A percentile compares a stretch with the other conserved stretches of the same genome.
phyloP scores from a whole-genome alignment of 202 grass and related monocot species.

The Alloteropsis angusta region DNA sequence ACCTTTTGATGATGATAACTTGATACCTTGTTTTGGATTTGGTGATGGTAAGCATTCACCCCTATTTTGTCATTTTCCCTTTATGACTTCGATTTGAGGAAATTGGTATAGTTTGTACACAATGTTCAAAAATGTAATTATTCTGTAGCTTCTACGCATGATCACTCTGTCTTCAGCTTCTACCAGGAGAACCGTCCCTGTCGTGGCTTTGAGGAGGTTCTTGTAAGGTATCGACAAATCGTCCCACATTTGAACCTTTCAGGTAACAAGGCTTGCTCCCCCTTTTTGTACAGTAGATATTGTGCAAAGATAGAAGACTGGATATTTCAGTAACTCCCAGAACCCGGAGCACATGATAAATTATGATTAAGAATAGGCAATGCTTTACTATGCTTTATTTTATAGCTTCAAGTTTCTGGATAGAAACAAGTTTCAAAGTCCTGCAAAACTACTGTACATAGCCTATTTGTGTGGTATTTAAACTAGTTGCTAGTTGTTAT shows the following conservation, averaged over 20 bases:
- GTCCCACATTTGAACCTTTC: constrained; percentile 84
- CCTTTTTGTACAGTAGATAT: neutral
- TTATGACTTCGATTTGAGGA: neutral
- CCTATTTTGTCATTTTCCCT: neutral
- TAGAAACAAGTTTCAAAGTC: neutral
- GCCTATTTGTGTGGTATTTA: neutral
- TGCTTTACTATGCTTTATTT: neutral
- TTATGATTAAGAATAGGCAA: neutral
- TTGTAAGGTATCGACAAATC: constrained; percentile 65
- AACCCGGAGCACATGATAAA: neutral
- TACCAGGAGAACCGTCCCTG: constrained; percentile 65
- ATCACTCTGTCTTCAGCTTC: constrained; percentile 89
- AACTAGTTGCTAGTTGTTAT: neutral
- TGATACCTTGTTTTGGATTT: constrained; percentile 98
- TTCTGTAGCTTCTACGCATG: constrained; percentile 66
- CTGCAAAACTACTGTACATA: neutral
- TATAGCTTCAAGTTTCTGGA: neutral
- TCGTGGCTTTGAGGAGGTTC: constrained; percentile 85
- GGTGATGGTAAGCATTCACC: constrained; percentile 55
- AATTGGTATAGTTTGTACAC: neutral
- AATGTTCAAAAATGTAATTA: neutral
- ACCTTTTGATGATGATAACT: constrained; percentile 98
- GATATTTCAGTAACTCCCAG: neutral
- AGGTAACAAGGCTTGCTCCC: constrained; percentile 33
- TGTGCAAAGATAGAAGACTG: neutral